These are phyloP conservation scores for Trametes polyzona DNA, from an alignment of 1,284 basidiomycete species.

Conservation along the genomic window DNA sequence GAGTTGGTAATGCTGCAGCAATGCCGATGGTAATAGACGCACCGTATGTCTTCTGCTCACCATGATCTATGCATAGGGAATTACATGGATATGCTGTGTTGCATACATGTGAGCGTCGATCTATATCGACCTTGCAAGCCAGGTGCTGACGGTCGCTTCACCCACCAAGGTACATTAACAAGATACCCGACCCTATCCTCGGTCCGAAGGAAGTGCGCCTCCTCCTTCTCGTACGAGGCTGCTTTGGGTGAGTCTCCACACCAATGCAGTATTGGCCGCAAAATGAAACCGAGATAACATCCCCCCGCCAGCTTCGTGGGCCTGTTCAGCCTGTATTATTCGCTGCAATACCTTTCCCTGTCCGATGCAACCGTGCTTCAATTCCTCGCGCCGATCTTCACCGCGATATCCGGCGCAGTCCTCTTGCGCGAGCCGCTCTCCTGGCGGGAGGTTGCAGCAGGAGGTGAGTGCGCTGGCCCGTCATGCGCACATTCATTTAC, in stretches of 20 bases:
- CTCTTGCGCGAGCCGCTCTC: constrained; percentile 71
- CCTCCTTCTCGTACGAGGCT: constrained; percentile 61
- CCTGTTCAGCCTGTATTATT: constrained; percentile 71
- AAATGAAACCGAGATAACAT: too few relatives aligned
- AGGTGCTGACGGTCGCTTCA: too few relatives aligned
- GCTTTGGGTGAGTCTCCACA: constrained; percentile 54
- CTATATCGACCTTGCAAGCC: too few relatives aligned
- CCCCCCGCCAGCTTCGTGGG: constrained; percentile 53
- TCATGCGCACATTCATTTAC: too few relatives aligned
- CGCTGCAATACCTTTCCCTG: constrained; percentile 59
- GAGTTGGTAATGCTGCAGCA: constrained; percentile 18
- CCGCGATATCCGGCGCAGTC: constrained; percentile 69
- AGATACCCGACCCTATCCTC: constrained; percentile 64
- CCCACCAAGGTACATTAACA: constrained; percentile 44
- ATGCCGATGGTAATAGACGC: too few relatives aligned
- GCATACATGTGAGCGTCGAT: constrained; percentile 48
- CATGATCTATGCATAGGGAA: constrained; percentile 32
- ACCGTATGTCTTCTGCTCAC: too few relatives aligned
- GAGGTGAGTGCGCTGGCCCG: constrained; percentile 49
- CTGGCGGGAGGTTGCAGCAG: constrained; percentile 62
- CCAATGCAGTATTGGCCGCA: neutral
- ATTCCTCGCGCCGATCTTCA: constrained; percentile 74
- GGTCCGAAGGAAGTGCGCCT: constrained; percentile 71
- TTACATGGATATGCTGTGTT: constrained; percentile 50
- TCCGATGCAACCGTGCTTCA: constrained; percentile 79